Evolutionary conservation across 805 yeast species (phyloP), one percentile per base, ranked within the genome.

Genomic region (Yamadazyma tumulicola): DNA sequence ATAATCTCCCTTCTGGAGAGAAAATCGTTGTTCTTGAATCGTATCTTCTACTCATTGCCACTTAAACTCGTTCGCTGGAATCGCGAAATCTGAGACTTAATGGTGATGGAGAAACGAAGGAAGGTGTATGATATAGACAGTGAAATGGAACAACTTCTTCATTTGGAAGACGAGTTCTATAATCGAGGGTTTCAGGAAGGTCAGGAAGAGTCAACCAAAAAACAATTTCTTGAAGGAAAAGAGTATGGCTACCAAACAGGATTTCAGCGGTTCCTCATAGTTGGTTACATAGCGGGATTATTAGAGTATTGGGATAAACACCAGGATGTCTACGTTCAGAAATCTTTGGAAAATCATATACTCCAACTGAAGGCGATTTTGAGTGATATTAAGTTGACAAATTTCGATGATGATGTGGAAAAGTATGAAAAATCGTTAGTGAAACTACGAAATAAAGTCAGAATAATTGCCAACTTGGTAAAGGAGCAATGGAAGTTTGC

Each of bases 11-110:
- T 60, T 93, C 99, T 7, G 99, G 99, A 25, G 97, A 91, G 67
- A 93, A 93, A 54, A 93, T 94, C 4, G 98, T 93, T 33, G 99
- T 93, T 75, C 99, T 79, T 43, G 96, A 84, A 67, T 93, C 99
- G 87, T 93, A 93, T 77, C 99, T 81, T 83, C 97, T 84, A 49
- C 96, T 86, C 81, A 76, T 75, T 29, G 39, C 48, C 41, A 42
- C 46, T 42, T 11, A 24, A n/a, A 7, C 9, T 21, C n/a, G 23
- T 21, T 21, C 23, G 23, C 23, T 9, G 23, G 9, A 21, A 9
- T 21, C n/a, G 9, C 11, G n/a, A n/a, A 21, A 9, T 21, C n/a
- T 21, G 23, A 9, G 23, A 21, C 9, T n/a, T n/a, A 21, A 9
- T 32, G 31, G 36, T 19, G 19, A 21, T 27, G 3, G 35, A 26